Conservation (phyloP, 176 grass and related monocot genomes). For the Triticum aestivum region IWGSC_CS_RefSeq_v2.1 NC_057801.1:74532252-74532751, state of each 20-base stretch:
- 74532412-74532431: background rate
- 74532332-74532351: background rate
- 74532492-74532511: background rate
- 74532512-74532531: conserved; percentile 9
- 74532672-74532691: conserved; percentile 3
- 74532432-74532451: background rate
- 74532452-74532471: conserved; percentile 33
- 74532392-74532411: background rate
- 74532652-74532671: conserved; percentile 11
- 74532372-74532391: conserved; percentile 13
- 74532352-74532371: background rate
- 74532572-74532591: background rate
- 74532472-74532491: conserved; percentile 21
- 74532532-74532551: conserved; percentile 20
- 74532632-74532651: conserved; percentile 16
- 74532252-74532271: conserved; percentile 46
- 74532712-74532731: background rate
- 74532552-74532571: background rate
- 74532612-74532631: conserved; percentile 39
- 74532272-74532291: conserved; percentile 81
- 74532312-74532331: background rate
- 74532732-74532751: background rate
- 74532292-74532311: conserved; percentile 70
- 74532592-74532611: conserved; percentile 21
- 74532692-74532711: background rate